These are phyloP conservation scores for Aspergillus clavatus DNA, from an alignment of 2,329 filamentous ascomycete genomes.

Conservation along the genomic window DNA sequence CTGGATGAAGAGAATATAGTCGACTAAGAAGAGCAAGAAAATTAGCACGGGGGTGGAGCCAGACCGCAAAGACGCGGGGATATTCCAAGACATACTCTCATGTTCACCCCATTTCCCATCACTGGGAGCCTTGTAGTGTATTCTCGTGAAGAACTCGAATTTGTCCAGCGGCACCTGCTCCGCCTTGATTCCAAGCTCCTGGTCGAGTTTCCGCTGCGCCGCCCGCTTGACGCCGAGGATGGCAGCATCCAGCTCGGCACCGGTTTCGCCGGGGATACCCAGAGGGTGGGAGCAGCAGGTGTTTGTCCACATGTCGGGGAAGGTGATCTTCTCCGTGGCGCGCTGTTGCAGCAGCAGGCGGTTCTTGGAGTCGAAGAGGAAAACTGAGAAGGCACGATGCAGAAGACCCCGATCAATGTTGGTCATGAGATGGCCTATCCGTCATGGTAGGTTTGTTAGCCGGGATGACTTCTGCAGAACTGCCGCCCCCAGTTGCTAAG, in stretches of 20 bases:
- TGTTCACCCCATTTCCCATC: constrained; percentile 99
- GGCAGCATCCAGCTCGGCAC: constrained; percentile 71
- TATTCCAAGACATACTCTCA: constrained; percentile 65
- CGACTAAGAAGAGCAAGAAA: constrained; percentile 64
- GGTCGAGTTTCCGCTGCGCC: constrained; percentile 86
- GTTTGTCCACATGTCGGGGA: constrained; percentile 99
- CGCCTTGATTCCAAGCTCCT: constrained; percentile 87
- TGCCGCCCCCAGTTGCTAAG: no score
- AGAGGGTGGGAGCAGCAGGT: constrained; percentile 98
- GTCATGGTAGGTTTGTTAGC: constrained; percentile 1
- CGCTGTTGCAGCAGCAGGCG: constrained; percentile 92
- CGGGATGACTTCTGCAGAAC: no score
- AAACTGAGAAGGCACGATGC: constrained; percentile 95
- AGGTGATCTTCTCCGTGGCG: constrained; percentile 95
- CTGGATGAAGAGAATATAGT: constrained; percentile 98
- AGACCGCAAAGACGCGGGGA: background rate
- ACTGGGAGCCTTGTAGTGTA: constrained; percentile 96
- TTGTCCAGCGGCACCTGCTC: constrained; percentile 85
- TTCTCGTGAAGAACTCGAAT: constrained; percentile 90
- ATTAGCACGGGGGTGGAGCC: constrained; percentile 11
- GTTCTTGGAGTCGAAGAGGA: constrained; percentile 93
- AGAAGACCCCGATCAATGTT: constrained; percentile 96
- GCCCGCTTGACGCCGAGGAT: constrained; percentile 84
- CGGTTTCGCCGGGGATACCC: constrained; percentile 85
- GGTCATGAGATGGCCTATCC: constrained; percentile 88